Evolutionary conservation across 2,329 filamentous ascomycete species (phyloP), one percentile per base, ranked within the genome.

Genomic region (Davidsoniella australis): DNA sequence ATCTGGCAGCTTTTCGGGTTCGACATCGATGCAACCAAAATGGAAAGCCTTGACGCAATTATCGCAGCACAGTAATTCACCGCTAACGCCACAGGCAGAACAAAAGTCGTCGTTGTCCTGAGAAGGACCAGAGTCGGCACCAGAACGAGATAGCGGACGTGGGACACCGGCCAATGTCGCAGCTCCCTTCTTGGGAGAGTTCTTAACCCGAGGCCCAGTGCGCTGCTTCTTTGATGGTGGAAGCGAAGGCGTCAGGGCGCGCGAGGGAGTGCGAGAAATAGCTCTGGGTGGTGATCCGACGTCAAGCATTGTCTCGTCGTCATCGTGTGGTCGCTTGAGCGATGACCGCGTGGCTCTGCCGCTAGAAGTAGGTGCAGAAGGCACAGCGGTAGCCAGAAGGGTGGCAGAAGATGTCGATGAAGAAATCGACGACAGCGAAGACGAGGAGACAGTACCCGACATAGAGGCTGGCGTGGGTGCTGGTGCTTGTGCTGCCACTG

Each of bases 61-160:
- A 66, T 96, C 91, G 64, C 91, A 98, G 66, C 88, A 95, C 56
- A 96, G 73, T 55, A 98, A 75, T 57, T 86, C 78, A 51, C 89
- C 89, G 56, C 78, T 82, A 55, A 82, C 83, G 59, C 81, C 78
- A 66, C 91, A 98, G 42, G 86, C 78, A 54, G 81, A 81, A 68
- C 89, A 98, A 60, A 82, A 82, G 63, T 96, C 89, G 62, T 91
- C 85, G 63, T 94, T 94, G 54, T 94, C 82, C 68, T 74, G 69
- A 51, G 70, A 70, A 56, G 39, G 24, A 9, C 39, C 45, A 8
- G 33, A 10, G 16, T 49, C 52, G 12, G 18, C 38, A 6, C 45
- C 49, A 7, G 39, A 40, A 17, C 49, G 40, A 23, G 76, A 78
- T 67, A 72, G 72, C 57, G 70, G 65, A 58, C 76, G 75, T 60